phyloP scores from a whole-genome alignment of 495 filamentous ascomycete species.

The Trichoderma erinaceum region DNA sequence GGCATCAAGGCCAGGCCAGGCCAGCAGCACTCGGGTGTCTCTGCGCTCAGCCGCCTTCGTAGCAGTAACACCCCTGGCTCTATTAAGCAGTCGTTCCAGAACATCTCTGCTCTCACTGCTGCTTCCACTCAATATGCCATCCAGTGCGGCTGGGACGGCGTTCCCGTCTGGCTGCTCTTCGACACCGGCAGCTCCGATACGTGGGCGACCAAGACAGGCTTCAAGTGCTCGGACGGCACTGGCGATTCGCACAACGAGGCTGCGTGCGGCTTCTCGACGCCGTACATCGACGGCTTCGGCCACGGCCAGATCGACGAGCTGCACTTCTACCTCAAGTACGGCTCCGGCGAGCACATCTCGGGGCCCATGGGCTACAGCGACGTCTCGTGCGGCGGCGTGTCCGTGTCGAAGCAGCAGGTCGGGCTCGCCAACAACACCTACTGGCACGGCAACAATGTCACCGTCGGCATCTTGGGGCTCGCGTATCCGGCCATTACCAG shows the following conservation, averaged over 20 bases:
- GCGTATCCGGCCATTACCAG: conserved; percentile 53
- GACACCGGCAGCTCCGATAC: conserved; percentile 64
- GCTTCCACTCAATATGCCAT: conserved; percentile 37
- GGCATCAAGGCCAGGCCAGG: conserved; percentile 4
- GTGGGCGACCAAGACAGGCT: conserved; percentile 34
- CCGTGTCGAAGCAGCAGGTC: conserved; percentile 45
- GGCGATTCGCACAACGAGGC: conserved; percentile 23
- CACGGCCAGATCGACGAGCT: conserved; percentile 30
- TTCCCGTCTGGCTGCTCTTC: conserved; percentile 38
- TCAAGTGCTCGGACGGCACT: conserved; percentile 26
- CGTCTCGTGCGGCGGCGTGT: conserved; percentile 50
- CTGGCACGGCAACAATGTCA: conserved; percentile 42
- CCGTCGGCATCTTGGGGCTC: conserved; percentile 55
- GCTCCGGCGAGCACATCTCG: conserved; percentile 49
- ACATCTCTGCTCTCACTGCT: conserved; percentile 32
- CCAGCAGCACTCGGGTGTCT: conserved; percentile 10
- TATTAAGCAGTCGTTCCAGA: conserved; percentile 26
- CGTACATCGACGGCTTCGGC: conserved; percentile 21
- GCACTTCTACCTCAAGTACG: conserved; percentile 56
- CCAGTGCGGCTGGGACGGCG: conserved; percentile 27
- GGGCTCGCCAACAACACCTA: conserved; percentile 31
- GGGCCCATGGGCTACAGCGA: conserved; percentile 54
- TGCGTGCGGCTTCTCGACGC: conserved; percentile 27
- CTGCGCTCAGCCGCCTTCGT: background rate
- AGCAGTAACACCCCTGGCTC: background rate